Base-by-base conservation (phyloP, 371 early-diverging fungal species). In the Mucor sp. region DNA sequence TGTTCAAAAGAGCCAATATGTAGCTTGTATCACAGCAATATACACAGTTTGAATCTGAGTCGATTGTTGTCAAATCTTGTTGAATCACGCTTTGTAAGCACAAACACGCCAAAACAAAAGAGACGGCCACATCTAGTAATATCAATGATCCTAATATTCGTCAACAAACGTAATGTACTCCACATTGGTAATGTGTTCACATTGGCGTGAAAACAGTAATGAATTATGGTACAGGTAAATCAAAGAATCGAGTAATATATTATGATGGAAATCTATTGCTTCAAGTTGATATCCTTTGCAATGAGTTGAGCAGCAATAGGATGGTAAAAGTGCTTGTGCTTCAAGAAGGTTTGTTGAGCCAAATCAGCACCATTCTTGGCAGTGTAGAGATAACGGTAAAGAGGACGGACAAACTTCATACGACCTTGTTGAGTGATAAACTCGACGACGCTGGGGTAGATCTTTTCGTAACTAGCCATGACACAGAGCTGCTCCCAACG, bases 341-440 rank as follows among this genome's bases (percentile, higher is more conserved):
- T 75, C 71, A 84, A 47, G 74, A 94, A 99, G 3, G 96, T 95
- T 67, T 91, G 77, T 68, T 79, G 82, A 17, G 99, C 98, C 44
- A 97, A 72, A 28, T 86, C 79, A 30, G 83, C 78, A 11, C 95
- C 97, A 69, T 87, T 86, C 61, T 82, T 80, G 58, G 87, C 87
- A 60, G 84, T 76, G 79, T 85, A 80, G 15, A 93, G 70, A 21
- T 79, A 74, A 50, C 92, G 85, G 74, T 92, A 95, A 27, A 96
- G 82, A 61, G 93, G 91, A 35, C 95, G 81, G 4, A 95, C 93
- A 76, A 87, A 97, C 81, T 99, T 99, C 98, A 97, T 98, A 56
- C 99, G 85, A 14, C 99, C 99, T 77, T 96, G 95, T 62, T 89
- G 83, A 4, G 87, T 88, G 8, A 97, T 80, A 74, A 99, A 96